Evolutionary conservation across 2,329 filamentous ascomycete genomes (phyloP).

Genomic region (Xylaria sp.): DNA sequence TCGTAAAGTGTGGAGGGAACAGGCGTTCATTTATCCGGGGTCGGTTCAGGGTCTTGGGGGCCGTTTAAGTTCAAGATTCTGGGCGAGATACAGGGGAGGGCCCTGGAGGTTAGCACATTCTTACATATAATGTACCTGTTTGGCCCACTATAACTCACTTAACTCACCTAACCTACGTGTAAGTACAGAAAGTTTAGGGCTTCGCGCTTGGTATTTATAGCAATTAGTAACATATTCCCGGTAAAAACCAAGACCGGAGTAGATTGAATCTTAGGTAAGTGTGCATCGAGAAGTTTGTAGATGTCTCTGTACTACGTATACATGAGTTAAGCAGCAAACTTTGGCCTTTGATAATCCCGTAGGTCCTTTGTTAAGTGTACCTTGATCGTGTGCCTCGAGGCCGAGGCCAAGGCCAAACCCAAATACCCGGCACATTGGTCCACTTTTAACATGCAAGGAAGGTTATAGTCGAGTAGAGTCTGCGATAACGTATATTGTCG

Average conservation of each 20-base stretch:
- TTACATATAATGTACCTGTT: neutral
- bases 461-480: neutral
- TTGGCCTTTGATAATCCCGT: too few species aligned
- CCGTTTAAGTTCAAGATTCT: slow-evolving; percentile 3
- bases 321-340: too few species aligned
- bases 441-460: neutral
- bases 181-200: neutral
- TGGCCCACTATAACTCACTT: neutral
- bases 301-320: too few species aligned
- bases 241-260: too few species aligned
- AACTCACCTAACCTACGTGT: too few species aligned
- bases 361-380: too few species aligned
- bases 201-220: neutral
- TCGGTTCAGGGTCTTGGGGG: slow-evolving; percentile 5
- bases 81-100: slow-evolving; percentile 3
- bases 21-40: slow-evolving; percentile 21
- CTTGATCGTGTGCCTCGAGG: too few species aligned
- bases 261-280: too few species aligned
- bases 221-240: neutral
- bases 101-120: neutral
- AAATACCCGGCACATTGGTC: neutral
- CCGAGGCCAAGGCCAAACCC: too few species aligned
- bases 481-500: too few species aligned
- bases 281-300: too few species aligned
- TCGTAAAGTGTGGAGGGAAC: neutral